Base-by-base conservation (phyloP, 768 basidiomycete species). In the Naganishia friedmannii region DNA sequence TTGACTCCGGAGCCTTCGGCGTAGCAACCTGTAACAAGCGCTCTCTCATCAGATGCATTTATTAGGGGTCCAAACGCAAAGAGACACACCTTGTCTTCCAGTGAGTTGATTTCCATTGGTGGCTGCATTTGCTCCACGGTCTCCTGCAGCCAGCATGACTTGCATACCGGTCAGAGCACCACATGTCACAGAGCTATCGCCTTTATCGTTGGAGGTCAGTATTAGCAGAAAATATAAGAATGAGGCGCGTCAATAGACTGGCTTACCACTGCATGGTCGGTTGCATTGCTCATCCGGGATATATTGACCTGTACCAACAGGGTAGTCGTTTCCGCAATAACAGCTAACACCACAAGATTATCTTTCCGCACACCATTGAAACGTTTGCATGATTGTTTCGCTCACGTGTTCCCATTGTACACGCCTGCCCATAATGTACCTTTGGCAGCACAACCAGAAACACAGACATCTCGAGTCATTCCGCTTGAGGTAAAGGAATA, bases 151-250 rank as follows among this genome's bases (percentile, higher is more conserved):
- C 28, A 29, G 60, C 60, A 63, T 63, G 26, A 63, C 39, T 13
- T 26, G 60, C 39, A 63, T 23, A 37, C 46, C 46, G 2, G 60
- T 63, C 23, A 63, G 26, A 46, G 71, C 74, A 66, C 78, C 78
- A 67, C 78, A 79, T 0, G 57, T 73, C 53, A 78, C 53, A 13
- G 73, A 45, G 12, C 53, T 70, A 71, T 78, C 75, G 48, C 77
- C 77, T 60, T 69, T 55, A 60, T 76, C 75, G 1, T 37, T 74
- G 77, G 46, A 63, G 69, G 21, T 60, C 60, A 32, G 66, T 37
- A 37, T 37, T 37, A 39, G 12, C 73, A 71, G 32, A 74, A 68
- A 29, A 70, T 66, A 6, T 65, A 55, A 17, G 74, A 73, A 12
- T 66, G 21, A 29, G 66, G 65, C 37, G 70, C 48, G 9, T 68